Conservation (phyloP, 129 eudicot genomes). For the carrot (Daucus carota) region DNA sequence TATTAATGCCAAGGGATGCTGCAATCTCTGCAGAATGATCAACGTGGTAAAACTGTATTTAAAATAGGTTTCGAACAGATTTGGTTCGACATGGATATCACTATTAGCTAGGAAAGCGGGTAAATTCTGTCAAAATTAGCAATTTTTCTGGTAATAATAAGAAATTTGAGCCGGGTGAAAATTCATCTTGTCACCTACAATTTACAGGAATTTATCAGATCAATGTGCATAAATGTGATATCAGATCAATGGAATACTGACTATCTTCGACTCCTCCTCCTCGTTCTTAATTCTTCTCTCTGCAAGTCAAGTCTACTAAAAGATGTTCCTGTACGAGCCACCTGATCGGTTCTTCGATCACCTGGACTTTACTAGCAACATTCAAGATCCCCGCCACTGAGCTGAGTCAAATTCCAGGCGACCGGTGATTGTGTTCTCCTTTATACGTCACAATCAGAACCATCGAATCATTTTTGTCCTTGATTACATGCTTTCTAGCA, state of each 20-base stretch:
- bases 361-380: background rate
- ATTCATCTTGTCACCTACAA: background rate
- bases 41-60: no score
- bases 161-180: no score
- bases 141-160: no score
- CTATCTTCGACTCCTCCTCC: no score
- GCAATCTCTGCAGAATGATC: no score
- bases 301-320: background rate
- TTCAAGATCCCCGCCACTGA: background rate
- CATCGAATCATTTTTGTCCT: constrained; percentile 52
- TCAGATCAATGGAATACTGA: background rate
- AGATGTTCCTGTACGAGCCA: background rate
- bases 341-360: background rate
- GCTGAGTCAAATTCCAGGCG: background rate
- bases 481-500: constrained; percentile 72
- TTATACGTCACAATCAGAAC: constrained; percentile 70
- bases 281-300: background rate
- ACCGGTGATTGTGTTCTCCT: constrained; percentile 63
- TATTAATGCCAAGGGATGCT: no score
- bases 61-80: no score
- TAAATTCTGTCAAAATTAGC: no score
- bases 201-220: background rate
- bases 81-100: no score
- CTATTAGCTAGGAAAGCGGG: no score
- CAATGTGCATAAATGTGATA: background rate